Evolutionary conservation across 805 yeast species (phyloP).

Genomic region (Suhomyces tanzawaensis): DNA sequence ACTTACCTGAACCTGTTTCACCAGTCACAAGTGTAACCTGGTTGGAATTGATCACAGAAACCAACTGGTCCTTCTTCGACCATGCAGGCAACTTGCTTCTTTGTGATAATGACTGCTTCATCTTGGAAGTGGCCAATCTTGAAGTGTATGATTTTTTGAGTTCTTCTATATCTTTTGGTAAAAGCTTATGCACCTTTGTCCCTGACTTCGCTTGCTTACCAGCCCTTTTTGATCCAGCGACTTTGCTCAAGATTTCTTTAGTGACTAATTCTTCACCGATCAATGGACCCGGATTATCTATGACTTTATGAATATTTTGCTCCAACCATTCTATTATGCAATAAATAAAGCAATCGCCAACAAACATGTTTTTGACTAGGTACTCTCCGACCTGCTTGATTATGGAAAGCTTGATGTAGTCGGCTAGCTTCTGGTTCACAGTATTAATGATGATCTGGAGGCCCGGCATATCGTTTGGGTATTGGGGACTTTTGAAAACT

Average conservation of each 20-base stretch:
- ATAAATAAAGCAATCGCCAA: slow-evolving; percentile 72
- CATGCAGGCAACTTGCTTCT: slow-evolving; percentile 81
- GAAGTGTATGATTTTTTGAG: not conserved
- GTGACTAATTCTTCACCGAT: slow-evolving; percentile 7
- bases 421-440: slow-evolving; percentile 55
- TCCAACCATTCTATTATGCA: slow-evolving; percentile 77
- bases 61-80: slow-evolving; percentile 57
- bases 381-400: slow-evolving; percentile 46
- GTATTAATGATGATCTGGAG: slow-evolving; percentile 47
- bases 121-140: slow-evolving; percentile 17
- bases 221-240: not conserved
- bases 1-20: slow-evolving; percentile 97
- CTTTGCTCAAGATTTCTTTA: not conserved
- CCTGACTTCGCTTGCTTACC: not conserved
- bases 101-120: slow-evolving; percentile 33
- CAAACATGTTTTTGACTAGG: slow-evolving; percentile 39
- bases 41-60: slow-evolving; percentile 53
- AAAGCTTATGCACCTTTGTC: not conserved
- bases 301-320: slow-evolving; percentile 53
- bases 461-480: slow-evolving; percentile 73
- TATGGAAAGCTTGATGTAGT: slow-evolving; percentile 63
- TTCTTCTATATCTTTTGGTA: slow-evolving; percentile 3
- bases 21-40: slow-evolving; percentile 83
- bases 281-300: slow-evolving; percentile 75
- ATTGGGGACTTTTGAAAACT: slow-evolving; percentile 33